phyloP scores from a whole-genome alignment of 1,284 basidiomycete genomes.

The Inonotus hispidus region DNA sequence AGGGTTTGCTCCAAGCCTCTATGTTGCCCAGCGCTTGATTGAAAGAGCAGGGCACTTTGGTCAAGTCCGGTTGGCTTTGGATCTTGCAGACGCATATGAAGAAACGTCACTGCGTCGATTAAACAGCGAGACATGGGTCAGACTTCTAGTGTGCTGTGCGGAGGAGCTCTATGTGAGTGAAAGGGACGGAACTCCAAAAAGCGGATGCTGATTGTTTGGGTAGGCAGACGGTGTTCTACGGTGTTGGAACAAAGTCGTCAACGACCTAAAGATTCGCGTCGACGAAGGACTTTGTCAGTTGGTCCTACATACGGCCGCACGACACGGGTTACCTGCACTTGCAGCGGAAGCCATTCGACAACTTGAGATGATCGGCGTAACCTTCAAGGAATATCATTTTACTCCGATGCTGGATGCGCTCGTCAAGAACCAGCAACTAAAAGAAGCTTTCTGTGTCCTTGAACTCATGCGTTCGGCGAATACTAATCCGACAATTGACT shows the following conservation, averaged over 20 bases:
- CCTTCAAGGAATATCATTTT: constrained; percentile 65
- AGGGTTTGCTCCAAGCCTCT: constrained; percentile 43
- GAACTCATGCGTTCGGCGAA: constrained; percentile 48
- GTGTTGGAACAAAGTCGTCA: constrained; percentile 60
- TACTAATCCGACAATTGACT: constrained; percentile 41
- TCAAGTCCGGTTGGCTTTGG: constrained; percentile 60
- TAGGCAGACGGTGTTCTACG: constrained; percentile 61
- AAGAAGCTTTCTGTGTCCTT: constrained; percentile 54
- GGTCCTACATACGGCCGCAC: constrained; percentile 68
- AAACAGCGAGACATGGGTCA: constrained; percentile 50
- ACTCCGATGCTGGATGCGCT: constrained; percentile 64
- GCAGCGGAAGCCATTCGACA: constrained; percentile 58
- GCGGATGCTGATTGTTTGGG: constrained; percentile 10
- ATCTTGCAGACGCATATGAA: constrained; percentile 59
- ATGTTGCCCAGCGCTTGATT: constrained; percentile 45
- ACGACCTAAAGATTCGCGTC: constrained; percentile 47
- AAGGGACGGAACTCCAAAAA: neutral
- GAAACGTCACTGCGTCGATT: constrained; percentile 45
- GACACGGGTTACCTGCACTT: constrained; percentile 62
- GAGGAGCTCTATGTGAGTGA: constrained; percentile 55
- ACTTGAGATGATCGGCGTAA: constrained; percentile 42
- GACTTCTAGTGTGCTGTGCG: constrained; percentile 53
- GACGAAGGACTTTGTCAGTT: constrained; percentile 71
- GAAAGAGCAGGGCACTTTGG: constrained; percentile 42
- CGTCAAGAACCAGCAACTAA: constrained; percentile 43